Percentiles rank a stretch among this genome's conserved stretches.
These are phyloP conservation scores for Nakaseomyces kungkrabaensis DNA, from an alignment of 1,139 yeast species.

Conservation along the genomic window DNA sequence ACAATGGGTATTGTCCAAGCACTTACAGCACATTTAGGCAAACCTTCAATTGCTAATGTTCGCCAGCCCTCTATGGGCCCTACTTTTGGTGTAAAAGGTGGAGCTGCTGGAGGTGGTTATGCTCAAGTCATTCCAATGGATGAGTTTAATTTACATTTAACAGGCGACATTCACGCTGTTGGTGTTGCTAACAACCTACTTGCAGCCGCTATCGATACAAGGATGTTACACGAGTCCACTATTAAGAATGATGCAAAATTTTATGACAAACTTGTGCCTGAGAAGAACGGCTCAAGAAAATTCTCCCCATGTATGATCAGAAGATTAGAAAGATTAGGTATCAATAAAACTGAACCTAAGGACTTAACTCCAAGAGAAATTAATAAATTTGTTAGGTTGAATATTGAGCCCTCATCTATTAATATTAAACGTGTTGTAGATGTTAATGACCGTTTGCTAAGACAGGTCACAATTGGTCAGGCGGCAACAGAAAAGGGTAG, in stretches of 20 bases:
- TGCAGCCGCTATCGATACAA: constrained; percentile 96
- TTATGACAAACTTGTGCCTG: constrained; percentile 80
- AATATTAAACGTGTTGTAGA: constrained; percentile 97
- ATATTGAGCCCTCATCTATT: constrained; percentile 87
- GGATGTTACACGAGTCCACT: constrained; percentile 95
- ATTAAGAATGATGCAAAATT: constrained; percentile 74
- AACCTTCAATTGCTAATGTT: constrained; percentile 86
- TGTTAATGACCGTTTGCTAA: constrained; percentile 85
- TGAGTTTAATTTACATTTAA: constrained; percentile 94
- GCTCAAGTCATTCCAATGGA: constrained; percentile 99
- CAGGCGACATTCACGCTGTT: constrained; percentile 97
- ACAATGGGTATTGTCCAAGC: constrained; percentile 97
- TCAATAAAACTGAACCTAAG: constrained; percentile 70
- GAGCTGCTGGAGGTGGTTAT: constrained; percentile 99
- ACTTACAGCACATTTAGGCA: constrained; percentile 81
- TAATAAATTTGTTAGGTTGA: constrained; percentile 68
- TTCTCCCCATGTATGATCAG: constrained; percentile 73
- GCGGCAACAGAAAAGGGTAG: constrained; percentile 93
- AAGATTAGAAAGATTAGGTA: constrained; percentile 73
- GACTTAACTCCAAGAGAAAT: constrained; percentile 75
- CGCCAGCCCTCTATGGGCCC: constrained; percentile 99
- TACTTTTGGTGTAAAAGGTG: constrained; percentile 97
- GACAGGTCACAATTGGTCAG: constrained; percentile 87
- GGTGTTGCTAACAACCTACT: constrained; percentile 90
- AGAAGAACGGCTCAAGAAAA: constrained; percentile 69